phyloP scores from a whole-genome alignment of 345 rosid genomes.

The Ceriops decandra region DNA sequence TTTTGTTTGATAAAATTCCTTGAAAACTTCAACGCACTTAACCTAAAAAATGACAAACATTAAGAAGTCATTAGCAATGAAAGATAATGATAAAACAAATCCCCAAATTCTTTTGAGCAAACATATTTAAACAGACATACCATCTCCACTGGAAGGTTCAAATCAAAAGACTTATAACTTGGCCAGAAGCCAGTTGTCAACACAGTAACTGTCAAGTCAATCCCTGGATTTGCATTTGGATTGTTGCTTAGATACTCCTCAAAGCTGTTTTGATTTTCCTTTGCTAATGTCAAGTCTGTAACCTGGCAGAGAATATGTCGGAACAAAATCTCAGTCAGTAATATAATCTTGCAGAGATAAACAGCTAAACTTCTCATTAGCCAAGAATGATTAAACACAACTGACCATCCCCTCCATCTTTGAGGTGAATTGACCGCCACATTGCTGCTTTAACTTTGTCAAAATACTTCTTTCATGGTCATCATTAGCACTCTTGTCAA shows the following conservation, averaged over 20 bases:
- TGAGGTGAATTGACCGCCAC: conserved; percentile 58
- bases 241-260: conserved; percentile 28
- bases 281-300: conserved; percentile 33
- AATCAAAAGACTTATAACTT: conserved; percentile 35
- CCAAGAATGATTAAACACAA: not conserved
- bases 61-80: conserved; percentile 3
- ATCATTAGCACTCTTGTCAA: conserved; percentile 34
- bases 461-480: conserved; percentile 37
- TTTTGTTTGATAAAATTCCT: conserved; percentile 50
- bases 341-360: not conserved
- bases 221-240: conserved; percentile 31
- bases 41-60: conserved; percentile 15
- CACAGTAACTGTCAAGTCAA: conserved; percentile 33
- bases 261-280: conserved; percentile 29
- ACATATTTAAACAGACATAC: conserved; percentile 10
- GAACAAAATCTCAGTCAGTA: not conserved
- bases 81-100: not conserved
- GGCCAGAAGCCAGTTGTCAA: conserved; percentile 39
- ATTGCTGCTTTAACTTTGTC: conserved; percentile 44
- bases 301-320: conserved; percentile 15
- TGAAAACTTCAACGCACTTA: conserved; percentile 51
- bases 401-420: conserved; percentile 43
- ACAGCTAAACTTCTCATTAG: not conserved
- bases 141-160: conserved; percentile 35
- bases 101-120: not conserved